These are phyloP conservation scores for Moniliella sp. DNA, from an alignment of 1,284 basidiomycete genomes.

Conservation along the genomic window DNA sequence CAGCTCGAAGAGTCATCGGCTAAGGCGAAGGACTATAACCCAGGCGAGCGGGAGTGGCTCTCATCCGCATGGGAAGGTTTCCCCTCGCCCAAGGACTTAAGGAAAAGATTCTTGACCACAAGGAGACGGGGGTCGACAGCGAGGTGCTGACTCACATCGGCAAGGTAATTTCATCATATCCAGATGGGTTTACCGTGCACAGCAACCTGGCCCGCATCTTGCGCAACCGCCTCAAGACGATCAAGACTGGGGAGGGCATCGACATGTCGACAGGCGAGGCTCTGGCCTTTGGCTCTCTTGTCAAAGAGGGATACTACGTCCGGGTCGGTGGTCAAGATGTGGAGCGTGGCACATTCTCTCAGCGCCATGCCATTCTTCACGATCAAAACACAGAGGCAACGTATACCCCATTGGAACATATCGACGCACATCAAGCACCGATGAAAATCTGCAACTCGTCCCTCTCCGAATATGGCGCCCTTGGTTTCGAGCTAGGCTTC, in stretches of 20 bases:
- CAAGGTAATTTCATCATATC: constrained; percentile 61
- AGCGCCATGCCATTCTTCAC: constrained; percentile 61
- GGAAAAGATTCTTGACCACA: constrained; percentile 69
- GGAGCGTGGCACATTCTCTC: constrained; percentile 34
- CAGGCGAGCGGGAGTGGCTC: constrained; percentile 60
- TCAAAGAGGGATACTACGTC: constrained; percentile 56
- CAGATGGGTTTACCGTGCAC: constrained; percentile 64
- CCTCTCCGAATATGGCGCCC: constrained; percentile 15
- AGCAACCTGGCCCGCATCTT: constrained; percentile 86
- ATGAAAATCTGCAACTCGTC: constrained; percentile 59
- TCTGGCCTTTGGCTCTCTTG: constrained; percentile 59
- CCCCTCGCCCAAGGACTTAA: constrained; percentile 88
- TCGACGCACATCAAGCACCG: constrained; percentile 80
- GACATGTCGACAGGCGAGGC: constrained; percentile 78
- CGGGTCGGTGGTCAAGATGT: constrained; percentile 75
- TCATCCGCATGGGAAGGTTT: constrained; percentile 95
- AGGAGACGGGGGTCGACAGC: constrained; percentile 58
- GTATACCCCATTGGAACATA: constrained; percentile 48
- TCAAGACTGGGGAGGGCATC: constrained; percentile 50
- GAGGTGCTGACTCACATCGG: constrained; percentile 67
- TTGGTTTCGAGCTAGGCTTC: constrained; percentile 61
- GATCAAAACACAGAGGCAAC: constrained; percentile 53
- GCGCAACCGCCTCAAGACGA: constrained; percentile 48
- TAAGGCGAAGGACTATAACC: constrained; percentile 77
- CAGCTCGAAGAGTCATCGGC: constrained; percentile 83